Base-by-base conservation (phyloP, 441 rosid genomes). In the Erysimum cheiri region DNA sequence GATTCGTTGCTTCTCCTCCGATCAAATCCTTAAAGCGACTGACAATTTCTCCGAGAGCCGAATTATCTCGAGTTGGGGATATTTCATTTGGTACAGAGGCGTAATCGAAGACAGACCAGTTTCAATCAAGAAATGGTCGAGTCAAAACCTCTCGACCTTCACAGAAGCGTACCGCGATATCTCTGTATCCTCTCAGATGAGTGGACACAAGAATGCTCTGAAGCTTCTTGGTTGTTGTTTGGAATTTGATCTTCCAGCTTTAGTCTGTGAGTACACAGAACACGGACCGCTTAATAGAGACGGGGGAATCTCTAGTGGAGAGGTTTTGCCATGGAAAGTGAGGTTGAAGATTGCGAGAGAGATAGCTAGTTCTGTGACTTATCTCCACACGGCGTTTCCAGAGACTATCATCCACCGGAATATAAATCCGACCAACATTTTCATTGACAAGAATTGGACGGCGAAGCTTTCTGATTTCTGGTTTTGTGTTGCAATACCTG, bases 211-310 rank as follows among this genome's bases (percentile, higher is more conserved):
- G 37, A 78, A 77, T 62, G 31, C 79, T 4, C 32, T 85, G 5
- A 82, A 75, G 72, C 66, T 86, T 22, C 11, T 82, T 28, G 83
- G 85, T 31, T 82, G 84, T 31, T 84, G 85, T 67, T 63, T 79
- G 10, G 85, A 82, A 8, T 49, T 79, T 7, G 36, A 70, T 5
- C 61, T 46, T 33, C 85, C 81, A 0, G 61, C 72, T 33, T 49
- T 81, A 6, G 75, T 84, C 31, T 80, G 71, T 9, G 82, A 84
- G 28, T 67, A 8, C 65, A 72, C 72, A 0, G 72, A 68, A 1
- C 53, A 71, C 3, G 53, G 66, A 7, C 75, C 65, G 26, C 85
- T 82, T 8, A 59, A 24, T 11, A 50, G 57, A 59, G 72, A 59
- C 43, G 77, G 68, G 2, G 19, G 67, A 2, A 5, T 67, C 33